Evolutionary conservation across 768 basidiomycete genomes (phyloP), one percentile per base, ranked within the genome.

Genomic region (Sarcomyxa edulis): DNA sequence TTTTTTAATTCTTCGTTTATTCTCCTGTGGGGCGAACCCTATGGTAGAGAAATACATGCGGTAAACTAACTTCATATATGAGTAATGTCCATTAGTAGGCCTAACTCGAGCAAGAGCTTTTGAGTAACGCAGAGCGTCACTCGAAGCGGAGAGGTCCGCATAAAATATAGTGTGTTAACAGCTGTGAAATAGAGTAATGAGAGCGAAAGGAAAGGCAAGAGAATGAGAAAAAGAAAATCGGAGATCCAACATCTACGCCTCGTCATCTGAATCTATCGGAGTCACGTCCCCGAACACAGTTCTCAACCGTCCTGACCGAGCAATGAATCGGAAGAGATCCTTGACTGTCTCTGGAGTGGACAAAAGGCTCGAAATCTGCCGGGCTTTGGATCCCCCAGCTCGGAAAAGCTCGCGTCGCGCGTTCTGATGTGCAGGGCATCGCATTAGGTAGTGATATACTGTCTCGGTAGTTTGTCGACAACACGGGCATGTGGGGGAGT

Each of bases 361-460:
- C n/a, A n/a, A n/a, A n/a, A n/a, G n/a, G n/a, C n/a, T n/a, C n/a
- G n/a, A n/a, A n/a, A n/a, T n/a, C n/a, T n/a, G n/a, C n/a, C n/a
- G n/a, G n/a, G n/a, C n/a, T n/a, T n/a, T n/a, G n/a, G n/a, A n/a
- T n/a, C n/a, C n/a, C n/a, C n/a, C n/a, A n/a, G n/a, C n/a, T n/a
- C n/a, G n/a, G n/a, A n/a, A n/a, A 14, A 38, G 37, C 25, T 15
- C n/a, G 16, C 9, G 10, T 20, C 37, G 12, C n/a, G 24, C 37
- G 6, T 25, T 18, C 11, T 9, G 6, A 24, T 39, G 22, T 16
- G 23, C 22, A 11, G 28, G 27, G 21, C 43, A 44, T 3, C 33
- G 7, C 3, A 27, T 25, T 11, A 44, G 44, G 20, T 27, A 45
- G 22, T 45, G 44, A 4, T 20, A 11, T n/a, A 40, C 39, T 24